These are phyloP conservation scores for Trametes sp. DNA, from an alignment of 1,284 basidiomycete genomes.

Conservation along the genomic window DNA sequence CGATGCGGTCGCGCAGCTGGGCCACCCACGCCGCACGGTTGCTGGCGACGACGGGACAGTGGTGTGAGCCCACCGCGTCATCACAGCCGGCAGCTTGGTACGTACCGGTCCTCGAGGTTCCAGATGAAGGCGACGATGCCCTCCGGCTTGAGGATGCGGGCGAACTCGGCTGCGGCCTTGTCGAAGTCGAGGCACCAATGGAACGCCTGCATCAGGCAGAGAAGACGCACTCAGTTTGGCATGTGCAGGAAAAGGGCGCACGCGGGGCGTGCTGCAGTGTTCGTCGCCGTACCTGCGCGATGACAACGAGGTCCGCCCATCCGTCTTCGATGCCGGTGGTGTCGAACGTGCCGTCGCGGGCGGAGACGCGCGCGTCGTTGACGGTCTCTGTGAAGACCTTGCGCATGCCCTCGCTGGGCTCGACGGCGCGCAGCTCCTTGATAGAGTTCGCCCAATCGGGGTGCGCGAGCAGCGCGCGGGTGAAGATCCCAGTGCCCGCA, in stretches of 20 bases:
- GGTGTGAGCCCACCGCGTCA: background rate
- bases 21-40: slow-evolving; percentile 72
- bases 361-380: slow-evolving; percentile 56
- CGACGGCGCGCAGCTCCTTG: slow-evolving; percentile 64
- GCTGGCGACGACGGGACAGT: slow-evolving; percentile 44
- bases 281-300: slow-evolving; percentile 66
- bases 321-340: slow-evolving; percentile 60
- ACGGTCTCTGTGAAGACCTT: slow-evolving; percentile 61
- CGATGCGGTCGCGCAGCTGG: slow-evolving; percentile 68
- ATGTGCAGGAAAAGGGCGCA: background rate
- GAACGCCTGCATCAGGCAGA: slow-evolving; percentile 60
- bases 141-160: slow-evolving; percentile 71
- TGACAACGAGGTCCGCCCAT: slow-evolving; percentile 77
- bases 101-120: slow-evolving; percentile 80
- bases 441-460: slow-evolving; percentile 60
- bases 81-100: background rate
- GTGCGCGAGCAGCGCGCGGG: slow-evolving; percentile 74
- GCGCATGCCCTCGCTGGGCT: slow-evolving; percentile 81
- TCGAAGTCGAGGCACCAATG: slow-evolving; percentile 84
- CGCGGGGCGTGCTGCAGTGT: background rate
- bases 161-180: slow-evolving; percentile 69
- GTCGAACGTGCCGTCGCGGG: slow-evolving; percentile 71
- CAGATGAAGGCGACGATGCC: slow-evolving; percentile 76
- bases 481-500: slow-evolving; percentile 82
- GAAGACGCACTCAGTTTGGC: background rate